Conservation (phyloP, 768 basidiomycete genomes). For the Auriscalpium orientale region DNA sequence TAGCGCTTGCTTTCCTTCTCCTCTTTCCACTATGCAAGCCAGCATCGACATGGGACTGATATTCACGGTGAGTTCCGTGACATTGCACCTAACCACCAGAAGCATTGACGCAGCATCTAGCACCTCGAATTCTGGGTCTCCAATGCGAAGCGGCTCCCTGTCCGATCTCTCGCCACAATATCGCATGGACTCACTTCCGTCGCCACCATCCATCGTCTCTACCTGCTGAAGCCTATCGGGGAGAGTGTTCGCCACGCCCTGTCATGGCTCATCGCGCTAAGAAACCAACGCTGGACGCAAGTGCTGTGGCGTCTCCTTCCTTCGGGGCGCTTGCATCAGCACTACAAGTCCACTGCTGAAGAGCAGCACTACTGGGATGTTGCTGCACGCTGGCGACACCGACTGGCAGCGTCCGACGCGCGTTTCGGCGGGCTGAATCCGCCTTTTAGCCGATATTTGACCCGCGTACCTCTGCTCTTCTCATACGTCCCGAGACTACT, state of each 20-base stretch:
- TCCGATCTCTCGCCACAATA: neutral
- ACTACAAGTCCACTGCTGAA: slow-evolving; percentile 18
- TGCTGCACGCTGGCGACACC: slow-evolving; percentile 19
- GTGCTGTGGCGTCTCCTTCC: slow-evolving; percentile 7
- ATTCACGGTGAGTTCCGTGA: too few species aligned
- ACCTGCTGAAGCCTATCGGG: neutral
- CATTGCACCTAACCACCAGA: too few species aligned
- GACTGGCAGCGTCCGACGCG: slow-evolving; percentile 18
- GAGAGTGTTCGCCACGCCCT: neutral
- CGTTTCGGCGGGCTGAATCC: neutral
- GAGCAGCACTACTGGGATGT: slow-evolving; percentile 26
- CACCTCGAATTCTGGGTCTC: too few species aligned
- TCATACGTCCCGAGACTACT: slow-evolving; percentile 32
- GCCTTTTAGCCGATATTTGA: neutral
- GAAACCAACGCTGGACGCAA: neutral
- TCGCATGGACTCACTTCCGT: neutral
- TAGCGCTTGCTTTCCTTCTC: too few species aligned
- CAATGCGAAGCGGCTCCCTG: too few species aligned
- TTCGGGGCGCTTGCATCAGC: neutral
- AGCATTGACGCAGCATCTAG: too few species aligned
- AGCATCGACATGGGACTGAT: too few species aligned
- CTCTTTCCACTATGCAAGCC: too few species aligned
- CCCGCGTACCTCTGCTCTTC: slow-evolving; percentile 17
- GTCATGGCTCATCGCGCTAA: slow-evolving; percentile 1
- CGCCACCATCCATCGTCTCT: neutral